phyloP scores from a whole-genome alignment of 371 early-diverging fungal genomes.

The Mucor sp. region DNA sequence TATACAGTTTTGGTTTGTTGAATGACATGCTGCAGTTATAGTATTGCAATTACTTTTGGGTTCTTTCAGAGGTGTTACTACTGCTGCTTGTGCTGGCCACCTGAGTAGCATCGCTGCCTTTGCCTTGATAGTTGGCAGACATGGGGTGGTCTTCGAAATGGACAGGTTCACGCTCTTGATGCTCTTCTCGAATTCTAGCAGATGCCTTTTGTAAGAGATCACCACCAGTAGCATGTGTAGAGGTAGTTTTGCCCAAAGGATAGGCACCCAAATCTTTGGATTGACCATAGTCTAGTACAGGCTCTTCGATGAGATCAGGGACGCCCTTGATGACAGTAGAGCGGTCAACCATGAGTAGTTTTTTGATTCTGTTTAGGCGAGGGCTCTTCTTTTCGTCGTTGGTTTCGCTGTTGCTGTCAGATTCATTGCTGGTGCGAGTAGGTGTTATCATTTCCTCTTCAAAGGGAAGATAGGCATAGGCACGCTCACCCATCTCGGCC shows the following conservation, averaged over 20 bases:
- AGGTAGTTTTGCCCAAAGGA: background rate
- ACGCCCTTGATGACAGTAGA: conserved; percentile 35
- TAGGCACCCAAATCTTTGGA: conserved; percentile 32
- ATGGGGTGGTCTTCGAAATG: conserved; percentile 14
- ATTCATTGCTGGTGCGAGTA: background rate
- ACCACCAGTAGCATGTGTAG: conserved; percentile 7
- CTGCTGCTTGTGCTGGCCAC: background rate
- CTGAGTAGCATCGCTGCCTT: background rate
- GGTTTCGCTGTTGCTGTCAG: background rate
- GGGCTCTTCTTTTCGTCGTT: conserved; percentile 6
- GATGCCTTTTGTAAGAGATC: conserved; percentile 21
- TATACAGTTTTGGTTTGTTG: background rate
- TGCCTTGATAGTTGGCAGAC: background rate
- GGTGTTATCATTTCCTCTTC: conserved; percentile 27
- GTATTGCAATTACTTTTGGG: background rate
- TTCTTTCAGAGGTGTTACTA: background rate
- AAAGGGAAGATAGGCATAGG: conserved; percentile 57
- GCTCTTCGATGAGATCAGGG: conserved; percentile 41
- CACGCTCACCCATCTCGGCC: conserved; percentile 71
- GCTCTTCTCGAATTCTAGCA: conserved; percentile 7
- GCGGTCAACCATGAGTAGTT: conserved; percentile 26
- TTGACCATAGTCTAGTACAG: conserved; percentile 43
- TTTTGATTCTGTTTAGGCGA: conserved; percentile 17
- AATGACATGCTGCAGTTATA: background rate
- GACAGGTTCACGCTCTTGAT: conserved; percentile 1